These are phyloP conservation scores for Malus fusca DNA, from an alignment of 306 rosid species.

Conservation along the genomic window DNA sequence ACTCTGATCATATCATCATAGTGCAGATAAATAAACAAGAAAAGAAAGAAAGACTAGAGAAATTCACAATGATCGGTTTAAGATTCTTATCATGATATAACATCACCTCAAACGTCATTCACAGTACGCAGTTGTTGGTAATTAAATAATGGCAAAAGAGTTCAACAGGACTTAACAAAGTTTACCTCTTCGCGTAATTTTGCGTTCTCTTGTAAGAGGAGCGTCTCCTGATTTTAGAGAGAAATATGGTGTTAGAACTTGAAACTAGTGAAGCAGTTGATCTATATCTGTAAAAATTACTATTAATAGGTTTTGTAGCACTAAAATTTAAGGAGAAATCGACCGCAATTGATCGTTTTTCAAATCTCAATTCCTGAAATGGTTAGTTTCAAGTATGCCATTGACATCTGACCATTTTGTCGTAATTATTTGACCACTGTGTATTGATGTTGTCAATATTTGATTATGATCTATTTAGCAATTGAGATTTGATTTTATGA, in stretches of 20 bases:
- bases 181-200: constrained; percentile 36
- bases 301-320: too few species aligned
- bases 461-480: too few species aligned
- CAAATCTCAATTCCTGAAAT: neutral
- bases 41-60: neutral
- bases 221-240: constrained; percentile 37
- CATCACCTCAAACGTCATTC: neutral
- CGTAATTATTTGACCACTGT: too few species aligned
- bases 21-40: neutral
- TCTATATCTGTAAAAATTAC: neutral
- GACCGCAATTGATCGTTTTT: neutral
- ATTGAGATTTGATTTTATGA: too few species aligned
- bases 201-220: constrained; percentile 35
- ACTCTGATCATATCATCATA: neutral
- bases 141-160: neutral
- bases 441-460: too few species aligned
- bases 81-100: too few species aligned
- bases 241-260: neutral
- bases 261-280: neutral
- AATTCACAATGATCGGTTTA: neutral
- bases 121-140: neutral
- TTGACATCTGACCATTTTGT: too few species aligned
- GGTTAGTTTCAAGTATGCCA: too few species aligned
- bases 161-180: neutral
- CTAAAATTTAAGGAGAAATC: too few species aligned